Conservation (phyloP, 139 green algal genomes). For the Coelastrella sp. region DNA sequence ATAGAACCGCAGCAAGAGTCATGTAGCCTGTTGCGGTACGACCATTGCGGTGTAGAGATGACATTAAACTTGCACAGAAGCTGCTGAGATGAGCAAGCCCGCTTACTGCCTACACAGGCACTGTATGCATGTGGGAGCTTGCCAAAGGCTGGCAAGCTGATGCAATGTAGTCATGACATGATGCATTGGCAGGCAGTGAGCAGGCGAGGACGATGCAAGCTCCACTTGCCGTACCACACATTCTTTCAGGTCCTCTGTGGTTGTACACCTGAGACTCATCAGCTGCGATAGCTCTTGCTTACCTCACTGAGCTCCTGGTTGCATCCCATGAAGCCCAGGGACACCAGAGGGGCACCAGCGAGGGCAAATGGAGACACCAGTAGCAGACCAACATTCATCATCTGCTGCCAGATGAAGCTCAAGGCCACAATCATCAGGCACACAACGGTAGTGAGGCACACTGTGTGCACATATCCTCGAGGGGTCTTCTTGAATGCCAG, state of each 20-base stretch:
- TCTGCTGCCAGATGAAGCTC: constrained; percentile 44
- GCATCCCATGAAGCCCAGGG: constrained; percentile 47
- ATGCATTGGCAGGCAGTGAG: too few relatives aligned
- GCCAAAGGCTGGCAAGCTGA: too few relatives aligned
- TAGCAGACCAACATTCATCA: constrained; percentile 31
- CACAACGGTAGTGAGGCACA: constrained; percentile 21
- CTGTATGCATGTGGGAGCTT: too few relatives aligned
- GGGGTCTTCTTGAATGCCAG: constrained; percentile 45
- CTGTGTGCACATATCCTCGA: constrained; percentile 21
- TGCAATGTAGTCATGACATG: too few relatives aligned
- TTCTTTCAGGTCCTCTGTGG: not conserved
- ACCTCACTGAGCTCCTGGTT: constrained; percentile 48
- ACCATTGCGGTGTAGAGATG: too few relatives aligned
- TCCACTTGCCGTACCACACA: too few relatives aligned
- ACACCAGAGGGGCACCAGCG: constrained; percentile 27
- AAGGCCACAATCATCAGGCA: constrained; percentile 31
- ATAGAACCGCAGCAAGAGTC: not conserved
- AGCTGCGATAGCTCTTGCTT: not conserved
- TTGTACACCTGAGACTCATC: not conserved
- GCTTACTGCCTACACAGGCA: too few relatives aligned
- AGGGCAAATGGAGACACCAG: constrained; percentile 42
- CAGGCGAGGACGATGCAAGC: too few relatives aligned
- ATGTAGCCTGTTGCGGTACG: not conserved
- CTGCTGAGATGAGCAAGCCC: too few relatives aligned
- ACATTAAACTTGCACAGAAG: too few relatives aligned